These are phyloP conservation scores for Leishmania tropica DNA, from an alignment of 208 protist species.

Conservation along the genomic window DNA sequence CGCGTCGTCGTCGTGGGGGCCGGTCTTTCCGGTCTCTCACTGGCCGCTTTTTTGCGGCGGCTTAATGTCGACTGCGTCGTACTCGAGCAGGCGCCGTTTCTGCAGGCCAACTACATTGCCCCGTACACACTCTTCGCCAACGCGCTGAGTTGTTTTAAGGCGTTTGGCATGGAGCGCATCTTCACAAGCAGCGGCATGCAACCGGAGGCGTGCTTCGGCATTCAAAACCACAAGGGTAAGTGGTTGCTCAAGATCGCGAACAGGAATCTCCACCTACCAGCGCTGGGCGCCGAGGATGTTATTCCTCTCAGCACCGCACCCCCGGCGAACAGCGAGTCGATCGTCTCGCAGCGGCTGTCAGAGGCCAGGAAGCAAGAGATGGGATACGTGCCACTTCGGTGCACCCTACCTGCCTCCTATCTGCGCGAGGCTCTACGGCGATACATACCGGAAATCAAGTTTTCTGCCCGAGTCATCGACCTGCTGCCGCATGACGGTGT, in stretches of 20 bases:
- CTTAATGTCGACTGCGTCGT: constrained; percentile 90
- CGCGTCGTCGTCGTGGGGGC: constrained; percentile 88
- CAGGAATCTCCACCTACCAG: constrained; percentile 46
- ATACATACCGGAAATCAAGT: constrained; percentile 77
- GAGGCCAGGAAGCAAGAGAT: constrained; percentile 69
- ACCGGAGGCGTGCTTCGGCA: constrained; percentile 72
- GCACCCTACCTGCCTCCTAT: constrained; percentile 56
- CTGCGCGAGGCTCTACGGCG: constrained; percentile 63
- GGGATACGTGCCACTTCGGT: constrained; percentile 77
- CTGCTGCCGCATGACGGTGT: constrained; percentile 81
- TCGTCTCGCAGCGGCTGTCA: constrained; percentile 73
- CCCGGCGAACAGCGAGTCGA: constrained; percentile 81
- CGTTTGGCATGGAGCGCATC: constrained; percentile 77
- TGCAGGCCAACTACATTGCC: constrained; percentile 58
- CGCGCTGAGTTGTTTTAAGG: constrained; percentile 89
- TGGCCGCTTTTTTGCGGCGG: constrained; percentile 77
- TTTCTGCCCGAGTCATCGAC: constrained; percentile 71
- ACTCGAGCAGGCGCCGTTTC: constrained; percentile 77
- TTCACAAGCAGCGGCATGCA: constrained; percentile 43
- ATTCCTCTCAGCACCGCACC: constrained; percentile 82
- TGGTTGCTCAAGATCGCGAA: constrained; percentile 79
- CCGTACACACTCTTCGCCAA: constrained; percentile 86
- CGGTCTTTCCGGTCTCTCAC: constrained; percentile 79
- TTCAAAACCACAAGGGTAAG: constrained; percentile 46
- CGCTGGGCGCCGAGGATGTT: constrained; percentile 65